Percentiles rank a stretch among this genome's conserved stretches.
phyloP scores from a whole-genome alignment of 495 filamentous ascomycete genomes.

The Zalerion maritima region DNA sequence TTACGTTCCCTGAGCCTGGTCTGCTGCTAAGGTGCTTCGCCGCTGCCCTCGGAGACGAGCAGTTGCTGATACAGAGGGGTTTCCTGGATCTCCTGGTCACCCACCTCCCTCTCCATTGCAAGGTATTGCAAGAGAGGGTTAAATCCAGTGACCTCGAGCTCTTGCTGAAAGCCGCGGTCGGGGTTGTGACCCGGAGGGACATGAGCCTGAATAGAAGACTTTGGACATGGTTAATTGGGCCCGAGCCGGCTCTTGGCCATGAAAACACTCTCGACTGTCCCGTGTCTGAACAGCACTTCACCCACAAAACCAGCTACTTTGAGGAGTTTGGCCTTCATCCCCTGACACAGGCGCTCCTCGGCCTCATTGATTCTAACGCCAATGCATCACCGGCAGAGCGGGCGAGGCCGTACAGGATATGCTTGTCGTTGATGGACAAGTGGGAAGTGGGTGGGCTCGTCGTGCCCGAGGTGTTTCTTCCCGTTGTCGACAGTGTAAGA shows the following conservation, averaged over 20 bases:
- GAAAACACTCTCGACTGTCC: slow-evolving; percentile 35
- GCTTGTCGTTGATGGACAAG: slow-evolving; percentile 88
- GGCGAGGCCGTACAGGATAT: slow-evolving; percentile 82
- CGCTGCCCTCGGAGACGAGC: slow-evolving; percentile 75
- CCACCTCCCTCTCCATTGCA: slow-evolving; percentile 77
- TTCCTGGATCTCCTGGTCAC: slow-evolving; percentile 88
- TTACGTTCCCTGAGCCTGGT: slow-evolving; percentile 86
- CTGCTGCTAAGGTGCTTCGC: slow-evolving; percentile 81
- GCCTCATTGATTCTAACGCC: slow-evolving; percentile 48
- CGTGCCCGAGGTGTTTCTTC: slow-evolving; percentile 74
- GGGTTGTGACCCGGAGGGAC: slow-evolving; percentile 75
- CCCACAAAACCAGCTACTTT: slow-evolving; percentile 57
- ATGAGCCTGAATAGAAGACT: slow-evolving; percentile 92
- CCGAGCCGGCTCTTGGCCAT: slow-evolving; percentile 43
- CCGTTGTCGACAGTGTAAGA: slow-evolving; percentile 65
- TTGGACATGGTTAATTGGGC: slow-evolving; percentile 94
- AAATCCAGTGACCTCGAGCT: slow-evolving; percentile 61
- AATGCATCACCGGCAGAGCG: slow-evolving; percentile 46
- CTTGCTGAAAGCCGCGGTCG: slow-evolving; percentile 64
- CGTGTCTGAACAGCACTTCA: slow-evolving; percentile 28
- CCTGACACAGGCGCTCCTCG: slow-evolving; percentile 57
- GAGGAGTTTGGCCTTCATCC: slow-evolving; percentile 58
- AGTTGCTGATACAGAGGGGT: slow-evolving; percentile 81
- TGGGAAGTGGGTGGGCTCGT: slow-evolving; percentile 92
- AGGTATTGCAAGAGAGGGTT: slow-evolving; percentile 59